phyloP scores from a whole-genome alignment of 2,329 filamentous ascomycete genomes.

The Trichoderma sp. region DNA sequence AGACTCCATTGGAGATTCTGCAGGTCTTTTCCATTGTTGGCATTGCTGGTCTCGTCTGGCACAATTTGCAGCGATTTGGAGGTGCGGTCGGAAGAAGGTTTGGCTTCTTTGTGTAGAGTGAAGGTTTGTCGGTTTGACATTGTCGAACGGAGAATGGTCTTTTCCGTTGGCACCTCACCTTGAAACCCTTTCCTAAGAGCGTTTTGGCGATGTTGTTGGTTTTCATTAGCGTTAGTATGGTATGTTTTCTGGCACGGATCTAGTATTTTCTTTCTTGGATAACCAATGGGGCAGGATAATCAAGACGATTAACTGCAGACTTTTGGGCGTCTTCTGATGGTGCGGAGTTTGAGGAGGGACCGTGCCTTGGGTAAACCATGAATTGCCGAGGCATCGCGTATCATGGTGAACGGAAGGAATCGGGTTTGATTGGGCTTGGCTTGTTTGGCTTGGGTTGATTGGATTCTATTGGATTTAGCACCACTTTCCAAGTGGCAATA shows the following conservation, averaged over 20 bases:
- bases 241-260: background rate
- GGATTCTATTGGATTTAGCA: background rate
- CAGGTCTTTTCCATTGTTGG: constrained; percentile 56
- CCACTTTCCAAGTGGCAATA: background rate
- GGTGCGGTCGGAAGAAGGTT: constrained; percentile 26
- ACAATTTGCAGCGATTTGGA: constrained; percentile 38
- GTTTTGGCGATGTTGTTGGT: background rate
- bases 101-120: constrained; percentile 23
- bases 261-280: background rate
- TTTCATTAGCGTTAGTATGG: constrained; percentile 7
- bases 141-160: background rate
- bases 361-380: background rate
- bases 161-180: background rate
- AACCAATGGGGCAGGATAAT: background rate
- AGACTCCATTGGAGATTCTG: constrained; percentile 55
- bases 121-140: no score
- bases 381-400: background rate
- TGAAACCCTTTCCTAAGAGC: background rate
- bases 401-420: background rate
- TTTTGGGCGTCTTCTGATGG: background rate
- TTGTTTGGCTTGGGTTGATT: background rate
- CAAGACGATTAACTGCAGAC: background rate
- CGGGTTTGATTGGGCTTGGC: background rate
- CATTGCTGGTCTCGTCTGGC: constrained; percentile 45
- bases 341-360: background rate